phyloP scores from a whole-genome alignment of 1,139 yeast genomes.

The Kurtzmaniella quercitrusa region DNA sequence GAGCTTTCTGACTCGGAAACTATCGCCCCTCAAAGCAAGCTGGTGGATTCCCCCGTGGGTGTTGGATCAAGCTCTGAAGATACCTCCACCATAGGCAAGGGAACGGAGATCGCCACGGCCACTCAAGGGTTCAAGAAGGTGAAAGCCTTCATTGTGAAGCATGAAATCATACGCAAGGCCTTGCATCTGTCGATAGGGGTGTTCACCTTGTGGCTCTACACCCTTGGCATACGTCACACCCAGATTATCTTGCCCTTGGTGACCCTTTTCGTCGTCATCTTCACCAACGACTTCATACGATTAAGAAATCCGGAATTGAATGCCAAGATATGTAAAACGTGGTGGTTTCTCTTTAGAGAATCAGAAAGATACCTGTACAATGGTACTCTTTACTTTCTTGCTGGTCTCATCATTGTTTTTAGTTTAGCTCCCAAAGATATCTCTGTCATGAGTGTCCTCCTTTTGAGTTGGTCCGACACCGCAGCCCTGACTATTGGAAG shows the following conservation, averaged over 20 bases:
- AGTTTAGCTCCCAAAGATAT: constrained; percentile 74
- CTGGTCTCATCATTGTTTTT: constrained; percentile 74
- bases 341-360: constrained; percentile 83
- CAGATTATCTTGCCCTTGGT: constrained; percentile 59
- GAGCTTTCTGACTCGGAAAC: background rate
- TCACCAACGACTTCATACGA: constrained; percentile 65
- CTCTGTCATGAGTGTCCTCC: constrained; percentile 64
- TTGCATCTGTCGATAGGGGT: constrained; percentile 88
- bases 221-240: constrained; percentile 51
- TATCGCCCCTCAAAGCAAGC: background rate
- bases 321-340: constrained; percentile 53
- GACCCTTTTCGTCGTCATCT: constrained; percentile 50
- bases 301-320: constrained; percentile 61
- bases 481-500: constrained; percentile 95
- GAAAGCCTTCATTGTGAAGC: constrained; percentile 58
- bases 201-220: constrained; percentile 68
- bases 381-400: constrained; percentile 82
- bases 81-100: background rate
- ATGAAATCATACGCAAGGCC: constrained; percentile 83
- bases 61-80: background rate
- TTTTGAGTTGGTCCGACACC: constrained; percentile 95
- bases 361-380: constrained; percentile 65
- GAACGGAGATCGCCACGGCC: background rate
- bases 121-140: constrained; percentile 17
- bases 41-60: background rate